These are phyloP conservation scores for Solanum sitiens DNA, from an alignment of 257 asterid species.

Conservation along the genomic window DNA sequence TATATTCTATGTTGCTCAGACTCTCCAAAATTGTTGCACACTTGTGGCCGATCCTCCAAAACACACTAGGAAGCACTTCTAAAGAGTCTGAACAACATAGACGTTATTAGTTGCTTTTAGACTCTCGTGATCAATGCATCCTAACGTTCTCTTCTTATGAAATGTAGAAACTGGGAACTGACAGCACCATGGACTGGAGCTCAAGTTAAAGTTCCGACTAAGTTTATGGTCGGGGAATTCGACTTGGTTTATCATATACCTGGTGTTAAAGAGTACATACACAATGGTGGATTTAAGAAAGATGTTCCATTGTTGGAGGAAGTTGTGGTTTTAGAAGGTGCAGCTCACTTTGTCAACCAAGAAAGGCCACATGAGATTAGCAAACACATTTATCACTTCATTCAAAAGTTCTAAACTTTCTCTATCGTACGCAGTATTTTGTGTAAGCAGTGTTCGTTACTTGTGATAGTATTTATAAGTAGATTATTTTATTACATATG, in stretches of 20 bases:
- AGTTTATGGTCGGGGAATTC: neutral
- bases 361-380: neutral
- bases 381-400: slow-evolving; percentile 1
- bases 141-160: neutral
- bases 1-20: neutral
- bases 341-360: slow-evolving; percentile 7
- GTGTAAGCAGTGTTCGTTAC: neutral
- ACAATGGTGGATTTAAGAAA: slow-evolving; percentile 7
- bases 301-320: slow-evolving; percentile 10
- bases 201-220: slow-evolving; percentile 12
- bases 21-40: neutral
- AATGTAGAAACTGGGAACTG: slow-evolving; percentile 15
- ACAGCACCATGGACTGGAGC: slow-evolving; percentile 15
- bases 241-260: slow-evolving; percentile 8
- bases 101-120: neutral
- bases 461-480: neutral
- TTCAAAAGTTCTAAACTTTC: neutral
- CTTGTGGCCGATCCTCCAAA: neutral
- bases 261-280: slow-evolving; percentile 10
- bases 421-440: neutral
- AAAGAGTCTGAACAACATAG: neutral
- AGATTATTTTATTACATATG: neutral
- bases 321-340: slow-evolving; percentile 1
- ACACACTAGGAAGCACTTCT: neutral
- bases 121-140: neutral